Evolutionary conservation across 2,329 filamentous ascomycete genomes (phyloP).

Genomic region (Bimuria novae-zelandiae): DNA sequence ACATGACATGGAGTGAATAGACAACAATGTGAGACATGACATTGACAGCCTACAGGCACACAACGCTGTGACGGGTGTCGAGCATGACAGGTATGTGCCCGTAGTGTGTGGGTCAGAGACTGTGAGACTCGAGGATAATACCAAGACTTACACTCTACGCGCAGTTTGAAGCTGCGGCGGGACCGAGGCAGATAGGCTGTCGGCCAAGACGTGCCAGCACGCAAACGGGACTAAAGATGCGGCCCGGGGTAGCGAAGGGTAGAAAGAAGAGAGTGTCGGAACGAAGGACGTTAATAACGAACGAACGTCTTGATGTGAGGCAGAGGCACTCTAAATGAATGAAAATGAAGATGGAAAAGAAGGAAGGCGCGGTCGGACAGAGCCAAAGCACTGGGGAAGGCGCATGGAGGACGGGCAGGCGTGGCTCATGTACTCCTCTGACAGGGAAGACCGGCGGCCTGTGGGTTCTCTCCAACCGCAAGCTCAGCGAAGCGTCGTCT

Average conservation of each 20-base stretch:
- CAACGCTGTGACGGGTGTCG: no score
- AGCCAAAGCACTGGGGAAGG: constrained; percentile 15
- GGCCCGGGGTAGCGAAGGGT: constrained; percentile 22
- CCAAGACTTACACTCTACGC: constrained; percentile 43
- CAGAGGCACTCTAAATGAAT: constrained; percentile 38
- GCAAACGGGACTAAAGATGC: constrained; percentile 26
- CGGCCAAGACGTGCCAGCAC: constrained; percentile 48
- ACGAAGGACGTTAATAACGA: constrained; percentile 10
- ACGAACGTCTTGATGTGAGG: constrained; percentile 9
- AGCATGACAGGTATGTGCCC: no score
- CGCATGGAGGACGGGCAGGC: constrained; percentile 11
- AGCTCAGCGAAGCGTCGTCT: constrained; percentile 35
- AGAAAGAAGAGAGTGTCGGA: constrained; percentile 17
- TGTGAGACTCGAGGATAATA: constrained; percentile 17
- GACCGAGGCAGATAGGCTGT: constrained; percentile 35
- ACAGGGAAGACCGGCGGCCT: neutral
- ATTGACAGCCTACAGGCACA: no score
- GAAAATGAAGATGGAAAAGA: constrained; percentile 27
- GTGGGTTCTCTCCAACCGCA: constrained; percentile 30
- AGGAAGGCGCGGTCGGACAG: constrained; percentile 13
- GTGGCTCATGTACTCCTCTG: constrained; percentile 26
- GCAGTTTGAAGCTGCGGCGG: constrained; percentile 28
- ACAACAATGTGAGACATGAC: neutral
- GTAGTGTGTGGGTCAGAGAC: no score
- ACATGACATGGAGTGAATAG: neutral